Percentiles rank a stretch among this genome's conserved stretches.
Conservation (phyloP, 192 early-diverging fungal species). For the Diversispora epigaea region DNA sequence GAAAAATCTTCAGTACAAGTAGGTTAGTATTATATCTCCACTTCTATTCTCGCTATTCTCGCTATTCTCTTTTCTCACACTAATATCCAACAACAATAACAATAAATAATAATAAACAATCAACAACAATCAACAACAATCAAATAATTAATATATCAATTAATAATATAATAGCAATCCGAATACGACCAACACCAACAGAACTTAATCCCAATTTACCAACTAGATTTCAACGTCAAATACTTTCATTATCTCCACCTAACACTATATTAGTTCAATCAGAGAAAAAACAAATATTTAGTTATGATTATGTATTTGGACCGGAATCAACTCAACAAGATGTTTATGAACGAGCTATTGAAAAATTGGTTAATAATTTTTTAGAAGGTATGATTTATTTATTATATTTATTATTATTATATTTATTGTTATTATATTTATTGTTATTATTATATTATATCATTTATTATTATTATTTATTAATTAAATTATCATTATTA, state of each 20-base stretch:
- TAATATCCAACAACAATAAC: too few species aligned
- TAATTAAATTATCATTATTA: too few species aligned
- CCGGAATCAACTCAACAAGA: conserved; percentile 55
- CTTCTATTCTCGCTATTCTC: too few species aligned
- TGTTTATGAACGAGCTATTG: conserved; percentile 55
- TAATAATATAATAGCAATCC: too few species aligned
- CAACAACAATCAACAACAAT: too few species aligned
- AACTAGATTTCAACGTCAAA: conserved; percentile 26
- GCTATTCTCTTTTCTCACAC: too few species aligned
- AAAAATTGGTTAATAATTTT: conserved; percentile 50
- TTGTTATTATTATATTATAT: too few species aligned
- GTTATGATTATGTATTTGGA: conserved; percentile 72
- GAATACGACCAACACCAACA: too few species aligned
- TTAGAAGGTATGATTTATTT: conserved; percentile 44
- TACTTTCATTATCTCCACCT: conserved; percentile 1
- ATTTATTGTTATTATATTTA: conserved; percentile 25
- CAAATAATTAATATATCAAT: too few species aligned
- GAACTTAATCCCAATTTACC: neutral
- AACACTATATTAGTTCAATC: conserved; percentile 13
- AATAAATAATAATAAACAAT: too few species aligned
- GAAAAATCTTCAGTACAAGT: too few species aligned
- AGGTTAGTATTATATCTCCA: too few species aligned
- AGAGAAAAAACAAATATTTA: conserved; percentile 41
- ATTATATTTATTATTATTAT: conserved; percentile 3
- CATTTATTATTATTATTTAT: conserved; percentile 18